These are phyloP conservation scores for Plasmopara viticola DNA, from an alignment of 352 stramenopile genomes.

Conservation along the genomic window DNA sequence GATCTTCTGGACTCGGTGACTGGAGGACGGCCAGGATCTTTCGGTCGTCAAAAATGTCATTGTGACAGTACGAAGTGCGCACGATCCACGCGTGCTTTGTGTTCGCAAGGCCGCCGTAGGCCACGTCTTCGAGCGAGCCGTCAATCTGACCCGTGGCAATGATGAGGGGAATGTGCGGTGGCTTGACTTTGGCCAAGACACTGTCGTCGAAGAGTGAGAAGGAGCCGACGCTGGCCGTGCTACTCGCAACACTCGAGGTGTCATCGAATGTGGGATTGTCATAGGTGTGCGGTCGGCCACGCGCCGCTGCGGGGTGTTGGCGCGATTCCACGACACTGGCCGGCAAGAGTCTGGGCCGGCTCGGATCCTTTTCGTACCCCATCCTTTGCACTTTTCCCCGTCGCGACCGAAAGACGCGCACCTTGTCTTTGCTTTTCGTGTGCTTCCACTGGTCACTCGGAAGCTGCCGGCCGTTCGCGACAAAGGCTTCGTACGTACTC, in stretches of 20 bases:
- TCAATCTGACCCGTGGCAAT: constrained; percentile 30
- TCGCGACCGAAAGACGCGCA: constrained; percentile 47
- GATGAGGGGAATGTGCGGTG: constrained; percentile 24
- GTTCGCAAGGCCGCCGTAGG: constrained; percentile 27
- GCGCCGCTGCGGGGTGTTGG: constrained; percentile 11
- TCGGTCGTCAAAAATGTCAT: constrained; percentile 27
- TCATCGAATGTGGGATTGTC: constrained; percentile 16
- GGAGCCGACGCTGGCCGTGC: constrained; percentile 27
- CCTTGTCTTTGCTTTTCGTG: constrained; percentile 38
- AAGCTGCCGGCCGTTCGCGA: constrained; percentile 32
- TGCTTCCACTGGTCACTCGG: constrained; percentile 42
- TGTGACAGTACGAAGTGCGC: constrained; percentile 32
- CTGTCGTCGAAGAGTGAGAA: constrained; percentile 30
- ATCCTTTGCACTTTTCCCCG: constrained; percentile 20
- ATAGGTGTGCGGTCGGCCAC: constrained; percentile 22
- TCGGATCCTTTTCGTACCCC: constrained; percentile 21
- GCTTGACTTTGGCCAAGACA: constrained; percentile 22
- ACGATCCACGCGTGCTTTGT: constrained; percentile 25
- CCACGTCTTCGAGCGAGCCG: constrained; percentile 28
- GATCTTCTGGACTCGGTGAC: constrained; percentile 29
- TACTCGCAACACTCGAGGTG: constrained; percentile 16
- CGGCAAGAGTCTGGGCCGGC: constrained; percentile 36
- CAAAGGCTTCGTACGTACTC: constrained; percentile 44
- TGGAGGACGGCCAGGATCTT: constrained; percentile 35
- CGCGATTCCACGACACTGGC: constrained; percentile 25